Evolutionary conservation across 2,329 filamentous ascomycete species (phyloP), one percentile per base, ranked within the genome.

Genomic region (Aureobasidium leucospermi): DNA sequence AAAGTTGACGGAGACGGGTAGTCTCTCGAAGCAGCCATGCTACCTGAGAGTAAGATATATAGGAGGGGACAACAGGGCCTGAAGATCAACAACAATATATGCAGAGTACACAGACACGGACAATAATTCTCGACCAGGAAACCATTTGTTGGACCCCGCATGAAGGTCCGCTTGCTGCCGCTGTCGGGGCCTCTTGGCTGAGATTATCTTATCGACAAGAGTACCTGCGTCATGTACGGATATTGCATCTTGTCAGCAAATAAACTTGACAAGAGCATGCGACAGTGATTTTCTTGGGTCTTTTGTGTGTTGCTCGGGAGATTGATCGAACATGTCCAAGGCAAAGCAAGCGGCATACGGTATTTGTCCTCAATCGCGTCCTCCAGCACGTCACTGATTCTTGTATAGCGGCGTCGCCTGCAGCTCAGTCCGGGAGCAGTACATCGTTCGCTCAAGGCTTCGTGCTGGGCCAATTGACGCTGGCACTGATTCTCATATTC

Each of bases 391-490:
- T 42, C 36, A 32, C 55, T 58, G 32, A 48, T 43, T 31, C 10
- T 58, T 28, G 36, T 39, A 43, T 41, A 58, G 55, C 42, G 13
- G 43, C 55, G 19, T 19, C 43, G 43, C 55, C 55, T 39, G 56
- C 46, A 19, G 43, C 43, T 23, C 39, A 45, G 13, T 57, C 52
- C 6, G 42, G 42, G 10, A 58, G 55, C 55, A 58, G 90, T 42
- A 79, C 94, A 66, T 94, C 90, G 38, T 97, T 97, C 73, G 96
- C 90, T 0, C 90, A 96, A 72, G 94, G 94, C 31, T 87, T 99
- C 66, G 85, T 99, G 51, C 81, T 97, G 34, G 94, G 94, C 52
- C 94, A 99, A 74, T 81, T 99, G 55, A 96, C 91, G 1, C 89
- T 99, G 47, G 89, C 96, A 13, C 78, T 97, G 28, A 81, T 99